Evolutionary conservation across 352 stramenopile genomes (phyloP), one percentile per base, ranked within the genome.

Genomic region (Pythium brassicae): DNA sequence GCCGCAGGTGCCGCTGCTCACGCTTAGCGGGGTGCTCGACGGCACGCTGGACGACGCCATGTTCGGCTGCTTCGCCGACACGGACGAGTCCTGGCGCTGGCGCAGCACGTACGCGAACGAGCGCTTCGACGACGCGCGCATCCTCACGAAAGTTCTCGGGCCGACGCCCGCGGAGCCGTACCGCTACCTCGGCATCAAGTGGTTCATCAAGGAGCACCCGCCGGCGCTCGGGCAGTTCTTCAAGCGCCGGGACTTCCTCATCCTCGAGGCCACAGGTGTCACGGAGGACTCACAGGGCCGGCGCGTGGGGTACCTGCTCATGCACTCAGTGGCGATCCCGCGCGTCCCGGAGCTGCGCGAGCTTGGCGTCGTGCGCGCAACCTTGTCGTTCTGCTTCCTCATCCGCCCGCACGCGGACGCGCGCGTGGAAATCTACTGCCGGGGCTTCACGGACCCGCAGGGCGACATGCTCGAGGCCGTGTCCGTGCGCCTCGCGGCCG

Each of bases 401-500:
- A 44, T 54, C 17, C 57, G 49, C 4, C 32, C 50, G 23, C 57
- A 59, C 32, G 23, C 52, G 2, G 53, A 54, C 29, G 32, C 29
- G 19, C 55, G 46, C 15, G 55, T 56, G 5, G 55, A 61, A 12
- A 45, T 63, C 37, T 67, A 50, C 43, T 57, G 50, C 3, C 70
- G 68, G 14, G 76, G 74, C 6, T 87, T 81, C 61, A 74, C 66
- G 20, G 76, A 86, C 40, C 71, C 70, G 2, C 49, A 63, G 4
- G 76, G 78, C 23, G 70, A 78, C 0, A 70, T 87, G 59, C 62
- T 73, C 17, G 72, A 74, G 52, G 53, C 65, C 22, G 53, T 87
- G 9, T 75, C 69, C 0, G 64, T 77, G 9, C 45, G 59, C 7
- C 67, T 85, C 44, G 69, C 64, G 20, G 63, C 72, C 20, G 74